Conservation (phyloP, 1,284 basidiomycete genomes). For the Inonotus hispidus region DNA sequence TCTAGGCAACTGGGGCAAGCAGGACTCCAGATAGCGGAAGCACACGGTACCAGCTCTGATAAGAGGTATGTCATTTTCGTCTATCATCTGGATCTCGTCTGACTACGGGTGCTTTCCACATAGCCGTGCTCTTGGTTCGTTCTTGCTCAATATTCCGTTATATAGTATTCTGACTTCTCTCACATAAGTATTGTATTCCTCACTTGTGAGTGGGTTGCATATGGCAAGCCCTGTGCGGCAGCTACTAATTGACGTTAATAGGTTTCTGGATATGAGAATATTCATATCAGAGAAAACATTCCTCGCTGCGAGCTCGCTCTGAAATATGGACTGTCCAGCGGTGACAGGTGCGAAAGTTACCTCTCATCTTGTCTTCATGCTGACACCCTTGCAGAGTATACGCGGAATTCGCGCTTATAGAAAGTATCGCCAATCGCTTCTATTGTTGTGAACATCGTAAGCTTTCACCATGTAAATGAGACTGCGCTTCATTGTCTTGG, state of each 20-base stretch:
- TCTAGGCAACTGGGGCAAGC: constrained; percentile 62
- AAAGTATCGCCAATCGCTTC: constrained; percentile 46
- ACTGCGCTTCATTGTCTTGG: neutral
- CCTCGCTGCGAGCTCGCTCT: constrained; percentile 56
- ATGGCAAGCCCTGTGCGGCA: neutral
- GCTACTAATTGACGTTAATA: neutral
- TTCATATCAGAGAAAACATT: constrained; percentile 57
- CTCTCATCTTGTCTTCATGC: neutral
- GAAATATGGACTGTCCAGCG: constrained; percentile 60
- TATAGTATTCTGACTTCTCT: neutral
- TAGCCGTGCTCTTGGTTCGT: constrained; percentile 45
- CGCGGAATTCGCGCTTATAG: constrained; percentile 52
- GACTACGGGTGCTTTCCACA: neutral
- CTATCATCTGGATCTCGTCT: neutral
- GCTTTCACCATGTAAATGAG: constrained; percentile 22
- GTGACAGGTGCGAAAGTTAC: constrained; percentile 47
- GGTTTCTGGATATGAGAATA: constrained; percentile 62
- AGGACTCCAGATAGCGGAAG: constrained; percentile 57
- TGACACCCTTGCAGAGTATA: constrained; percentile 41
- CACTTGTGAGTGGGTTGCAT: constrained; percentile 29
- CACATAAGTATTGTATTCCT: constrained; percentile 42
- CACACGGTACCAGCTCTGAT: constrained; percentile 55
- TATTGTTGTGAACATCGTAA: constrained; percentile 61
- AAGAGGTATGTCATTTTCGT: constrained; percentile 46
- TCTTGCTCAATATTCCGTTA: neutral